phyloP scores from a whole-genome alignment of 1,284 basidiomycete genomes.

The Meira nashicola region DNA sequence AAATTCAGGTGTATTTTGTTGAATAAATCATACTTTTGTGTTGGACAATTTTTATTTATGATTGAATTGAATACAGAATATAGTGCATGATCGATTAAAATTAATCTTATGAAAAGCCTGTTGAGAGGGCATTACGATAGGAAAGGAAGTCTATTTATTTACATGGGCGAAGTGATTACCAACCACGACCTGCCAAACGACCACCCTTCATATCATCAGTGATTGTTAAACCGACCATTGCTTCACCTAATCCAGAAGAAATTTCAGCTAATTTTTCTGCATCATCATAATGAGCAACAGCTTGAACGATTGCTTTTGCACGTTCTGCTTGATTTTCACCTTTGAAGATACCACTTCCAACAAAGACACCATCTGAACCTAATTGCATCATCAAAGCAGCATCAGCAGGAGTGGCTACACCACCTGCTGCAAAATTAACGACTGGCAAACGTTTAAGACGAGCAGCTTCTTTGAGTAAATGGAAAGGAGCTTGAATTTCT shows the following conservation, averaged over 20 bases:
- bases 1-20: neutral
- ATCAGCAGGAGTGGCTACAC: constrained; percentile 93
- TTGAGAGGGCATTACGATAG: neutral
- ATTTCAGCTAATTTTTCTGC: constrained; percentile 59
- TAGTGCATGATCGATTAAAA: neutral
- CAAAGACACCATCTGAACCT: constrained; percentile 81
- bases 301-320: constrained; percentile 94
- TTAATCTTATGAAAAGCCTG: neutral
- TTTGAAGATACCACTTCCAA: constrained; percentile 54
- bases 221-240: constrained; percentile 89
- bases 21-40: neutral
- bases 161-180: constrained; percentile 22
- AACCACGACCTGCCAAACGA: constrained; percentile 43
- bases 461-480: constrained; percentile 92
- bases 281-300: constrained; percentile 78
- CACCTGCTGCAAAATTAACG: constrained; percentile 70
- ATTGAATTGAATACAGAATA: neutral
- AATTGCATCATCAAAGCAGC: constrained; percentile 99
- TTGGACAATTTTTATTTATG: neutral
- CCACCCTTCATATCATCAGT: constrained; percentile 50
- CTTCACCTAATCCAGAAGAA: constrained; percentile 79
- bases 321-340: constrained; percentile 90
- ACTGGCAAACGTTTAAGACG: constrained; percentile 88
- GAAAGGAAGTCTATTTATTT: neutral
- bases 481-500: constrained; percentile 79